Percentiles rank a stretch among this genome's conserved stretches.
Evolutionary conservation across 805 yeast species (phyloP).

Genomic region (Teunomyces pallodes): DNA sequence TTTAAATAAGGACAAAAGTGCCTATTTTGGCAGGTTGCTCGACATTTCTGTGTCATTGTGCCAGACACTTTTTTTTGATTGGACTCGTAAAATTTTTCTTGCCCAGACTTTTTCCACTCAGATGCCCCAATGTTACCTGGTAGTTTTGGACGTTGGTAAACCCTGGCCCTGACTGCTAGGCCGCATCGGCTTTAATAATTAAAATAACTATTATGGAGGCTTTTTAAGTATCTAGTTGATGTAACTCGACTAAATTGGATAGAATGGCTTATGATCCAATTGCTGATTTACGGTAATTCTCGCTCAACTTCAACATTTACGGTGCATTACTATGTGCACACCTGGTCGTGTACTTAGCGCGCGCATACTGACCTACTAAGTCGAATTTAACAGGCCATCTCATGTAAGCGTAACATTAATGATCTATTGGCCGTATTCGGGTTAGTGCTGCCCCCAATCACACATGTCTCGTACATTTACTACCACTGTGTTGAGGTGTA

Average conservation of each 20-base stretch:
- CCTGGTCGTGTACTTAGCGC: too few relatives aligned
- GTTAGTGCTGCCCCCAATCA: neutral
- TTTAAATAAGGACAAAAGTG: neutral
- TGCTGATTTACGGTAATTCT: too few relatives aligned
- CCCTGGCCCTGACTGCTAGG: neutral
- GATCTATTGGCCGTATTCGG: neutral
- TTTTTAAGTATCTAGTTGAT: neutral
- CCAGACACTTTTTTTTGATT: neutral
- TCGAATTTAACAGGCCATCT: neutral
- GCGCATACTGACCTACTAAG: too few relatives aligned
- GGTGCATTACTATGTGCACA: too few relatives aligned
- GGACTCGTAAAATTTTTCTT: neutral
- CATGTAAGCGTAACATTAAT: neutral
- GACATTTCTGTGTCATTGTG: neutral
- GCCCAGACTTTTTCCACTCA: neutral
- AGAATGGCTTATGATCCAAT: too few relatives aligned
- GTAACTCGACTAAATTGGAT: too few relatives aligned
- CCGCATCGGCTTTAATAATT: neutral
- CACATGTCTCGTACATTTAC: constrained; percentile 1
- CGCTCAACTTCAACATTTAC: too few relatives aligned
- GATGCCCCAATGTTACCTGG: neutral
- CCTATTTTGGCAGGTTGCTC: neutral
- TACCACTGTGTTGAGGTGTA: neutral
- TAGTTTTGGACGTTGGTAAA: neutral
- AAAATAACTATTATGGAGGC: neutral